Conservation (phyloP, 2,329 filamentous ascomycete species). For the Neoscytalidium dimidiatum region DNA sequence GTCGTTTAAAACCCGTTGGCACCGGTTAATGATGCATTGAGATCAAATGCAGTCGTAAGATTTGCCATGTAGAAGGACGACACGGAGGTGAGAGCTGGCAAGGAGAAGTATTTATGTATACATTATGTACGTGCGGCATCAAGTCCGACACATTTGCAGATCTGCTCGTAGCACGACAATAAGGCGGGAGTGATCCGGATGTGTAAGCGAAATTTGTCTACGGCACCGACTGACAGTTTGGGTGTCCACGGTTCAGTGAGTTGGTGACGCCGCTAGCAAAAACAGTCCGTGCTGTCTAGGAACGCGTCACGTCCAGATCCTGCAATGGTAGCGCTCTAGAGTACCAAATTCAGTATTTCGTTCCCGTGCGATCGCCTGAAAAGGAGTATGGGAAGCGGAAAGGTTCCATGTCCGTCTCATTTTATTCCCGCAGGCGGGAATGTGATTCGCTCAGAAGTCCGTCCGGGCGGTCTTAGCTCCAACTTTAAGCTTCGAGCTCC, state of each 20-base stretch:
- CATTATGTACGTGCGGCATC: too few relatives aligned
- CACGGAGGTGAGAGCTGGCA: too few relatives aligned
- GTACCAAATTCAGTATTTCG: background rate
- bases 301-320: background rate
- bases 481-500: background rate
- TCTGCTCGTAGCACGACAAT: too few relatives aligned
- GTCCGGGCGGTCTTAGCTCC: background rate
- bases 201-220: too few relatives aligned
- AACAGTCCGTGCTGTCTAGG: background rate
- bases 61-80: too few relatives aligned
- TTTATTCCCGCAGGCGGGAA: background rate
- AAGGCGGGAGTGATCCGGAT: too few relatives aligned
- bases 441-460: background rate
- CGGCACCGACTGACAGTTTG: background rate
- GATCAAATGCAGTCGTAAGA: too few relatives aligned
- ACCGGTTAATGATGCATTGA: too few relatives aligned
- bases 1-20: too few relatives aligned
- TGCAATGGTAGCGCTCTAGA: background rate
- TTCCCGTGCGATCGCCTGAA: background rate
- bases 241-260: background rate
- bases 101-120: too few relatives aligned
- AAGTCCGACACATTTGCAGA: too few relatives aligned
- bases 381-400: background rate
- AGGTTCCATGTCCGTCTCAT: background rate
- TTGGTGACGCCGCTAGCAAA: background rate